Percentiles rank a stretch among this genome's conserved stretches.
phyloP scores from a whole-genome alignment of 371 early-diverging fungal species.

The Syncephalastrum monosporum region DNA sequence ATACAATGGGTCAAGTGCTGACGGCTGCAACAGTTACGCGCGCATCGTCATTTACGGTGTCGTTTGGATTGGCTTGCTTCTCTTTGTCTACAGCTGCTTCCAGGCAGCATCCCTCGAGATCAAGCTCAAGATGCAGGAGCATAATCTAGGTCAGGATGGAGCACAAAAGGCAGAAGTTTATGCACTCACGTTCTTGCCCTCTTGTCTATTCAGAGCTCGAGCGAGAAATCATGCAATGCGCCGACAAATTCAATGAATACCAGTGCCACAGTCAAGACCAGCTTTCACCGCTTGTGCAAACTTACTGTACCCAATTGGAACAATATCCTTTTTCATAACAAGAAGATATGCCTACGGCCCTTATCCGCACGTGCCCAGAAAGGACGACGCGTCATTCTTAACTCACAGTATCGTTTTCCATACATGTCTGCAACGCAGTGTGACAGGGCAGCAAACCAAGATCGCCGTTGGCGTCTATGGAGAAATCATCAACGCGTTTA shows the following conservation, averaged over 20 bases:
- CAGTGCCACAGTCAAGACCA: constrained; percentile 9
- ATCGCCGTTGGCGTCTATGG: constrained; percentile 10
- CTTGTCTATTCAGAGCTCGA: background rate
- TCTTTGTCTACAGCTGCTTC: too few species aligned
- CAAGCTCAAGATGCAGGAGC: too few species aligned
- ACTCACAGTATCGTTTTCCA: background rate
- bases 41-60: too few species aligned
- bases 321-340: constrained; percentile 10
- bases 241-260: constrained; percentile 11
- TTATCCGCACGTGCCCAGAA: too few species aligned
- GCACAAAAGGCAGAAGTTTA: too few species aligned
- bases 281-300: constrained; percentile 2
- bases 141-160: too few species aligned
- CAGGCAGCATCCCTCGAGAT: too few species aligned
- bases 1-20: too few species aligned
- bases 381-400: background rate
- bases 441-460: constrained; percentile 3
- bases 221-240: constrained; percentile 9
- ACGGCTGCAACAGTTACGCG: too few species aligned
- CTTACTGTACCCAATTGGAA: constrained; percentile 15
- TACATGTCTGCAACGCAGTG: constrained; percentile 12
- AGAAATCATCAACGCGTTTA: constrained; percentile 15
- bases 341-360: too few species aligned
- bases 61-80: too few species aligned
- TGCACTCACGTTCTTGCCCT: too few species aligned